These are phyloP conservation scores for Trematosphaeria pertusa DNA, from an alignment of 2,329 filamentous ascomycete species.

Conservation along the genomic window DNA sequence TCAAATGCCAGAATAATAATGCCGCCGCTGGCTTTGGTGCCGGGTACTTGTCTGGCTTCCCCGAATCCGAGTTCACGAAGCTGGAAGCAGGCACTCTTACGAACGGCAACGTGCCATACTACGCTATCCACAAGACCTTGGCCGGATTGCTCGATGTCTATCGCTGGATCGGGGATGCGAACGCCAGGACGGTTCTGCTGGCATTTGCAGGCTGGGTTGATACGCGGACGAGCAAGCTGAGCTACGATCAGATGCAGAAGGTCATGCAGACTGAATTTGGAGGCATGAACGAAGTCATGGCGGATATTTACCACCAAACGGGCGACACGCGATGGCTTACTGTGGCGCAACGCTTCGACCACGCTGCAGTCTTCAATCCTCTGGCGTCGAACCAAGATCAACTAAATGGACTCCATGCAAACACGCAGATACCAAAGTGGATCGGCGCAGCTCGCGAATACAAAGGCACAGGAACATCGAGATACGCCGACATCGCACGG, in stretches of 20 bases:
- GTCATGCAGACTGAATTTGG: conserved; percentile 60
- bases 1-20: conserved; percentile 62
- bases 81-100: conserved; percentile 54
- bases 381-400: conserved; percentile 55
- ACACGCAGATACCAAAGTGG: conserved; percentile 63
- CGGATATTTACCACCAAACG: conserved; percentile 57
- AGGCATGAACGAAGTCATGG: conserved; percentile 61
- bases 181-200: conserved; percentile 54
- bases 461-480: conserved; percentile 54
- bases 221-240: conserved; percentile 53
- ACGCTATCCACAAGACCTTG: conserved; percentile 63
- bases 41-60: conserved; percentile 61
- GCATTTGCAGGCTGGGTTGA: conserved; percentile 59
- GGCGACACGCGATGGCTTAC: conserved; percentile 56
- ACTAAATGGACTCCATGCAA: conserved; percentile 59
- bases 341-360: conserved; percentile 59
- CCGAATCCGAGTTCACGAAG: conserved; percentile 58
- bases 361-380: conserved; percentile 56
- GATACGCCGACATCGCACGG: conserved; percentile 57
- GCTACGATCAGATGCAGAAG: conserved; percentile 55
- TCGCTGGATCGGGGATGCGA: conserved; percentile 52
- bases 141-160: conserved; percentile 61
- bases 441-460: conserved; percentile 59
- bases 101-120: conserved; percentile 62
- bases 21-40: conserved; percentile 51